Evolutionary conservation across 805 yeast genomes (phyloP).

Genomic region (Tetrapisispora nanseiensis): DNA sequence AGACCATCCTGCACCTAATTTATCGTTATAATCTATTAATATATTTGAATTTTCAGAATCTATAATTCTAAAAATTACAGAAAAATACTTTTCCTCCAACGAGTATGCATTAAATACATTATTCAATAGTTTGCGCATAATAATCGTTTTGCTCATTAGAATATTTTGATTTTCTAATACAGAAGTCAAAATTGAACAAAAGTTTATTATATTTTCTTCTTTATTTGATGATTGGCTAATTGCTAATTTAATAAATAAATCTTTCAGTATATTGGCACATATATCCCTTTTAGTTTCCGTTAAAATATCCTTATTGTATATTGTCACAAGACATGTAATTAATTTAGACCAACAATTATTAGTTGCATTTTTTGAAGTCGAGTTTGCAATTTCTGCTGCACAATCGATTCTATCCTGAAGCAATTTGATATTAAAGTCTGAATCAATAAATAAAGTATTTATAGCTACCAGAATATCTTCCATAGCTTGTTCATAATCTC

Average conservation of each 20-base stretch:
- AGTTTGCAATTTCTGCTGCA: neutral
- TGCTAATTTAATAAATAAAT: slow-evolving; percentile 17
- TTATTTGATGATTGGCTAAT: slow-evolving; percentile 11
- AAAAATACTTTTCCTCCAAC: slow-evolving; percentile 50
- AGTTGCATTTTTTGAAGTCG: slow-evolving; percentile 3
- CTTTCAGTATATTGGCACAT: slow-evolving; percentile 13
- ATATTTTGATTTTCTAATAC: slow-evolving; percentile 42
- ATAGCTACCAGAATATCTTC: slow-evolving; percentile 12
- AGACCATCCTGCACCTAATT: slow-evolving; percentile 55
- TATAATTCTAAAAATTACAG: slow-evolving; percentile 42
- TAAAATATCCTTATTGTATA: slow-evolving; percentile 6
- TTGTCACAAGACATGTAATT: slow-evolving; percentile 14
- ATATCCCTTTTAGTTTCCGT: slow-evolving; percentile 3
- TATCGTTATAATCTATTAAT: slow-evolving; percentile 34
- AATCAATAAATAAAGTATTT: slow-evolving; percentile 8
- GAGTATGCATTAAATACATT: slow-evolving; percentile 57
- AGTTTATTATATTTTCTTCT: slow-evolving; percentile 28
- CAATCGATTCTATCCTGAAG: neutral
- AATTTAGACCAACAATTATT: slow-evolving; percentile 18
- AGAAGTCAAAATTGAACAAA: slow-evolving; percentile 44
- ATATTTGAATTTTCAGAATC: slow-evolving; percentile 46
- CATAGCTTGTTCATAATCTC: slow-evolving; percentile 12
- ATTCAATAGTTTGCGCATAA: slow-evolving; percentile 47
- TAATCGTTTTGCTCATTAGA: slow-evolving; percentile 44
- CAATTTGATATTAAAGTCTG: neutral